These are phyloP conservation scores for Aspergillus fructus DNA, from an alignment of 2,329 filamentous ascomycete genomes.

Conservation along the genomic window DNA sequence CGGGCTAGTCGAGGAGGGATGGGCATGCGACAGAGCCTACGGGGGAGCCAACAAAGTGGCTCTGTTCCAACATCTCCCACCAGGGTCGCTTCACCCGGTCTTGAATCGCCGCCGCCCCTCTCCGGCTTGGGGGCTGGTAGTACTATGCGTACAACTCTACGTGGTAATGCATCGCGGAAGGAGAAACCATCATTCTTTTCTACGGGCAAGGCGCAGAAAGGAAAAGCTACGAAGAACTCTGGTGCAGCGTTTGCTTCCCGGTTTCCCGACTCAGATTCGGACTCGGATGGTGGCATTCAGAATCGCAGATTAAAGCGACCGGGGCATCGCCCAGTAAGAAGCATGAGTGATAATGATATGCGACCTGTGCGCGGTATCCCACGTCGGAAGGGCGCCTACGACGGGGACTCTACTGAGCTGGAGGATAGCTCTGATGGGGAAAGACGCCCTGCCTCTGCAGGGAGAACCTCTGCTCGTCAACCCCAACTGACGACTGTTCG, in stretches of 20 bases:
- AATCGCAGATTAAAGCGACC: conserved; percentile 39
- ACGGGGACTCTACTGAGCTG: conserved; percentile 63
- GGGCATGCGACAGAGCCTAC: conserved; percentile 73
- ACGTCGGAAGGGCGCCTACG: conserved; percentile 56
- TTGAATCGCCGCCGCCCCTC: conserved; percentile 50
- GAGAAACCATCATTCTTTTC: conserved; percentile 44
- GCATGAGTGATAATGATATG: conserved; percentile 72
- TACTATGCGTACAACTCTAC: conserved; percentile 48
- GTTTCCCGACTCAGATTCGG: conserved; percentile 64
- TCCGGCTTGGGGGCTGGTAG: conserved; percentile 40
- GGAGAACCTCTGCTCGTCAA: background rate
- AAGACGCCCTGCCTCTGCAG: conserved; percentile 22
- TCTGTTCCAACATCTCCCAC: conserved; percentile 36
- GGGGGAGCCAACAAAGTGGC: conserved; percentile 46
- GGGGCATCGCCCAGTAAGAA: conserved; percentile 62
- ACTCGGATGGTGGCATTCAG: conserved; percentile 63
- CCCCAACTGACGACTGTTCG: conserved; percentile 17
- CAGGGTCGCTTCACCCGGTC: conserved; percentile 60
- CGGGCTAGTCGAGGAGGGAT: conserved; percentile 48
- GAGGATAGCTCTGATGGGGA: conserved; percentile 61
- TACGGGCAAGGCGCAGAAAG: conserved; percentile 36
- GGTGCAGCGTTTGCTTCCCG: conserved; percentile 44
- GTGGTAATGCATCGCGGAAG: conserved; percentile 47
- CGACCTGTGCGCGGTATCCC: conserved; percentile 62
- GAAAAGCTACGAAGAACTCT: conserved; percentile 27